Conservation (phyloP, 2,329 filamentous ascomycete species). For the Ophiostoma sp. region DNA sequence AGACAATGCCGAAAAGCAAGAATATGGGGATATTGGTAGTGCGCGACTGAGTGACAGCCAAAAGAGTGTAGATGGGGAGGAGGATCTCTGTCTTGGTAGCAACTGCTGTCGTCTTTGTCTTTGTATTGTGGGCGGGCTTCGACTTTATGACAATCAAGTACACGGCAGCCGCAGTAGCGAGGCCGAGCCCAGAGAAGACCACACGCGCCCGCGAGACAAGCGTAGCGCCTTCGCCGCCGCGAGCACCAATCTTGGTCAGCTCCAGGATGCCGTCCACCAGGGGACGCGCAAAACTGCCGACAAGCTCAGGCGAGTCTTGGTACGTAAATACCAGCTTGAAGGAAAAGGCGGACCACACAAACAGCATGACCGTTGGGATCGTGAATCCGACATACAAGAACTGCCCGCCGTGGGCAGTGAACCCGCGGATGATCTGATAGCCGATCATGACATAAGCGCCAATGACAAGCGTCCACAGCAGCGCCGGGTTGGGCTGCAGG, state of each 20-base stretch:
- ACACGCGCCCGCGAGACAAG: constrained; percentile 47
- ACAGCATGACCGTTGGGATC: constrained; percentile 33
- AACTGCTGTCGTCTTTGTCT: not conserved
- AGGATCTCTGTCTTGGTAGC: constrained; percentile 38
- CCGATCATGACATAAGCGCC: constrained; percentile 61
- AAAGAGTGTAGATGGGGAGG: constrained; percentile 68
- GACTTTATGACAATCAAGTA: constrained; percentile 35
- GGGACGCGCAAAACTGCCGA: constrained; percentile 43
- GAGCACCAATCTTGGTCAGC: constrained; percentile 30
- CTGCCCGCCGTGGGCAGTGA: constrained; percentile 38
- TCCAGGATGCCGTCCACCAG: constrained; percentile 38
- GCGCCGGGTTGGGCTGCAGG: constrained; percentile 55
- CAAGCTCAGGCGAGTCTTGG: constrained; percentile 80
- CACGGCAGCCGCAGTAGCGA: constrained; percentile 38
- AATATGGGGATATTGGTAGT: constrained; percentile 81
- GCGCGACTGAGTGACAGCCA: constrained; percentile 82
- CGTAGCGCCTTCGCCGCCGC: constrained; percentile 38
- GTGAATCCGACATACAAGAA: constrained; percentile 40
- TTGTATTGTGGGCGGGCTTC: not conserved
- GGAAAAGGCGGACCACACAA: constrained; percentile 55
- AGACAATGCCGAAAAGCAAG: constrained; percentile 62
- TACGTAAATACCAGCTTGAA: constrained; percentile 90
- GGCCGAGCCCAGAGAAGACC: constrained; percentile 46
- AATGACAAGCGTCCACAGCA: constrained; percentile 71
- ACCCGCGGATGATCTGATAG: constrained; percentile 40